Evolutionary conservation across 768 basidiomycete genomes (phyloP).

Genomic region (Cystobasidiopsis lactophilus): DNA sequence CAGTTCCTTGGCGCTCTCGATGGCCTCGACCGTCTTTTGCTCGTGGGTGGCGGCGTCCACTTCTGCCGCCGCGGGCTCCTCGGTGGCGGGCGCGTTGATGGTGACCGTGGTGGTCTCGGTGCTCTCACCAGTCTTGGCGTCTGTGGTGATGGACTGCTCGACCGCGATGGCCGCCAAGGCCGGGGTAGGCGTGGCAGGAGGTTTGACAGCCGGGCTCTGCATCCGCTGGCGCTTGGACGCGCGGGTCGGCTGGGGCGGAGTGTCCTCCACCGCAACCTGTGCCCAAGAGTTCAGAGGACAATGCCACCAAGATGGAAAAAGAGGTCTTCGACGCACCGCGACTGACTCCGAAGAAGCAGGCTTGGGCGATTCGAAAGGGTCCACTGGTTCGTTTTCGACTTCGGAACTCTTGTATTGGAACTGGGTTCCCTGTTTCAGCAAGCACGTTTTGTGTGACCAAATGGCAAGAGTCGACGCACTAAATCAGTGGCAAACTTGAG

Average conservation of each 20-base stretch:
- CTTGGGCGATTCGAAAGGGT: too few relatives aligned
- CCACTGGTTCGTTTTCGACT: too few relatives aligned
- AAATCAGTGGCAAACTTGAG: conserved; percentile 10
- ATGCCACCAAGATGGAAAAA: too few relatives aligned
- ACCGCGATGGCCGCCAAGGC: background rate
- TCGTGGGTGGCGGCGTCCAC: background rate
- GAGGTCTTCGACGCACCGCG: too few relatives aligned
- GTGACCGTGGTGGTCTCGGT: background rate
- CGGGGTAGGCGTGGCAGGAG: background rate
- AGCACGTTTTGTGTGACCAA: too few relatives aligned
- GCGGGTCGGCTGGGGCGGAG: background rate
- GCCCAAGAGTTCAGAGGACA: too few relatives aligned
- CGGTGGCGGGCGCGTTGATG: background rate
- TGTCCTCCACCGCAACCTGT: background rate
- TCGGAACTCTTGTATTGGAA: background rate
- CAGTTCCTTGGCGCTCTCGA: background rate
- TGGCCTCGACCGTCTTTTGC: background rate
- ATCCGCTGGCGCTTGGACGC: background rate
- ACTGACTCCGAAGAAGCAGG: too few relatives aligned
- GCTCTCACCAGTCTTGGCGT: background rate
- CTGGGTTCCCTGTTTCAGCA: too few relatives aligned
- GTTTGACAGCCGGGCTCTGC: background rate
- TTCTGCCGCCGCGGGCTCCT: background rate
- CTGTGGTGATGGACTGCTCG: background rate
- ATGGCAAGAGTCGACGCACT: background rate